Evolutionary conservation across 163 green algal genomes (phyloP).

Genomic region (Coccomyxa subellipsoidea): DNA sequence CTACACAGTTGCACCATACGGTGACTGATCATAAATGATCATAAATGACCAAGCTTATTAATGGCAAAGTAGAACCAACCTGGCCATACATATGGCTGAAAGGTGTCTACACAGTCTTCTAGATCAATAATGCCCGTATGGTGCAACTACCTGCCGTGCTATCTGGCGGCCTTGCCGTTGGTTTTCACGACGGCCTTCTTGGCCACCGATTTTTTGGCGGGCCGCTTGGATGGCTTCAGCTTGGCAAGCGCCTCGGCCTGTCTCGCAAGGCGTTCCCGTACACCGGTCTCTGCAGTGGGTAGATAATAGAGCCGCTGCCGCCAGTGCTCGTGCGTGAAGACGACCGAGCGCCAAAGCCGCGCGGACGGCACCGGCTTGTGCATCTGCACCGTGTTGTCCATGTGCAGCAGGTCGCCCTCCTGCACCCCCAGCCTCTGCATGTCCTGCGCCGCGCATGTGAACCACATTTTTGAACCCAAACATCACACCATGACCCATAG

Average conservation of each 20-base stretch:
- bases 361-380: slow-evolving; percentile 56
- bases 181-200: background rate
- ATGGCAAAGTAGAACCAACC: no score
- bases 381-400: slow-evolving; percentile 90
- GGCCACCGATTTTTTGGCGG: background rate
- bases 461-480: no score
- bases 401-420: slow-evolving; percentile 83
- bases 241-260: background rate
- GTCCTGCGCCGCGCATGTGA: slow-evolving; percentile 39
- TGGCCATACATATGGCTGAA: no score
- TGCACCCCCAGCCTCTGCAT: slow-evolving; percentile 67
- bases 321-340: slow-evolving; percentile 58
- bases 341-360: slow-evolving; percentile 40
- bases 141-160: no score
- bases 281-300: background rate
- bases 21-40: no score
- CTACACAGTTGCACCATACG: no score
- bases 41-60: no score
- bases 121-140: no score
- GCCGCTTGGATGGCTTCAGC: slow-evolving; percentile 1
- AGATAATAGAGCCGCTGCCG: slow-evolving; percentile 57
- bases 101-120: no score
- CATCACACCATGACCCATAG: no score
- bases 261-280: background rate
- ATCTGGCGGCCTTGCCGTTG: background rate